Base-by-base conservation (phyloP, 106 monocot genomes). In the Dendrobium nobile region DNA sequence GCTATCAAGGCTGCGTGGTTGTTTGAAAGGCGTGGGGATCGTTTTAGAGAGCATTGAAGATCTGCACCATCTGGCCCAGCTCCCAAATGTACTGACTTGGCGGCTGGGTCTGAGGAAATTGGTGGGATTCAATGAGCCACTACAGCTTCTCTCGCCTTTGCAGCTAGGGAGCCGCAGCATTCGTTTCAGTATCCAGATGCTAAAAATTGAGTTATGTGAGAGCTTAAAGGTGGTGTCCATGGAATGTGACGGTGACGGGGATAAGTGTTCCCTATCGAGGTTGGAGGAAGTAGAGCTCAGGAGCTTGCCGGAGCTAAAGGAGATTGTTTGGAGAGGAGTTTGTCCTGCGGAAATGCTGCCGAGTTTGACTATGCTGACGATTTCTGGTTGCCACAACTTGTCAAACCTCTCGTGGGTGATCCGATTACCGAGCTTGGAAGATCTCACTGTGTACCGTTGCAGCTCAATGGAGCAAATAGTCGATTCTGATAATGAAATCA, bases 261-360 rank as follows among this genome's bases (percentile, higher is more conserved):
- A 9, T 4, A 56, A 7, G 7, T 81, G 72, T 73, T 47, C 20
- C 7, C 73, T 74, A 3, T 11, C 48, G 10, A 47, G 67, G 41
- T 15, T 81, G 17, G 81, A 81, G 47, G 55, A 59, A 37, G 26
- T 83, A 0, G 41, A 40, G 13, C 78, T 83, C 2, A 19, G 24
- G 8, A 73, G 54, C 37, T 55, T 83, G n/a, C 72, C 68, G 2
- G 55, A 54, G 26, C 37, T 83, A 11, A 55, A 72, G 48, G 73
- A 55, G 56, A 78, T 83, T 33, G 28, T 43, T 22, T 83, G 70
- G 72, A 54, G 54, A 78, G 83, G 82, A 1, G 82, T 48, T 3
- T 31, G 28, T 8, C 77, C 82, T 7, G 41, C 26, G 13, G 75
- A 31, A 15, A 37, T 37, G 59, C 28, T 82, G 24, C 82, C 58